Percentiles rank a stretch among this genome's conserved stretches.
These are phyloP conservation scores for Alnus glutinosa DNA, from an alignment of 306 rosid species.

Conservation along the genomic window DNA sequence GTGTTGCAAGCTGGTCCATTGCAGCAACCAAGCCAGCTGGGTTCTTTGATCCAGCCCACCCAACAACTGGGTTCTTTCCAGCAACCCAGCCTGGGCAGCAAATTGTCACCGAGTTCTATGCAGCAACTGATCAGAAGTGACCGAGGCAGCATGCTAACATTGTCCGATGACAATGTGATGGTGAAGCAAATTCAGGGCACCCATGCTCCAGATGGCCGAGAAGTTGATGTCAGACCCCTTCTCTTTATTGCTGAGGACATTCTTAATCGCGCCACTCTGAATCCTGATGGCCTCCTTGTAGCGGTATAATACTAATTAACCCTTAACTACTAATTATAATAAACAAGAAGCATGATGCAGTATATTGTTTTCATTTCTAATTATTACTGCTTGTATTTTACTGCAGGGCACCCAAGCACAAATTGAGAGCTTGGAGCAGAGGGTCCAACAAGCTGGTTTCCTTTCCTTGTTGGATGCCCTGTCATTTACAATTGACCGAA, in stretches of 20 bases:
- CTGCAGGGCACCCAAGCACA: conserved; percentile 35
- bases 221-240: conserved; percentile 49
- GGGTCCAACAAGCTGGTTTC: conserved; percentile 30
- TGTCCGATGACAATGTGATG: conserved; percentile 48
- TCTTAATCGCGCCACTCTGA: conserved; percentile 36
- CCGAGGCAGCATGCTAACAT: not conserved
- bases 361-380: too few species aligned
- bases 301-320: conserved; percentile 25
- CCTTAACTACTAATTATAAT: not conserved
- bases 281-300: conserved; percentile 22
- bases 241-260: conserved; percentile 57
- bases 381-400: conserved; percentile 9
- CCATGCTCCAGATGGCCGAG: conserved; percentile 50
- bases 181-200: conserved; percentile 47
- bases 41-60: not conserved
- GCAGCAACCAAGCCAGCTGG: conserved; percentile 33
- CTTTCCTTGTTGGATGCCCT: conserved; percentile 40
- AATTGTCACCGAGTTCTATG: conserved; percentile 33
- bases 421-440: conserved; percentile 40
- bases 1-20: not conserved
- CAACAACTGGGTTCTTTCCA: not conserved
- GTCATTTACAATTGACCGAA: conserved; percentile 50
- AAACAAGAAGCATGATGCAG: too few species aligned
- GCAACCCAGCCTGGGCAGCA: not conserved
- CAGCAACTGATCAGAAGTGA: conserved; percentile 43